Evolutionary conservation across 371 early-diverging fungal genomes (phyloP).

Genomic region (Chytridiales sp.): DNA sequence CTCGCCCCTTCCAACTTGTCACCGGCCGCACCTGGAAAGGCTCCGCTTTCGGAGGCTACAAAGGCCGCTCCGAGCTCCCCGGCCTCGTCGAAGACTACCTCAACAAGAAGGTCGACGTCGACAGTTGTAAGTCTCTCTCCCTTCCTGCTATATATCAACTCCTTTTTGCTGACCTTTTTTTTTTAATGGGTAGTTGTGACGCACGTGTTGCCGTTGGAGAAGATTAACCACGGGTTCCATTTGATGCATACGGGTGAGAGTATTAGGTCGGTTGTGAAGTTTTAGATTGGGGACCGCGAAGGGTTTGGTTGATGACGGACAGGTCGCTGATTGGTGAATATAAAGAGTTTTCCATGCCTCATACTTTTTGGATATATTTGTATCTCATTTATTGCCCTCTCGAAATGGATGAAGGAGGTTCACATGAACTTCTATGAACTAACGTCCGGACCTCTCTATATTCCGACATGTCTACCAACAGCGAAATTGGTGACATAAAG

Average conservation of each 20-base stretch:
- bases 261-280: conserved; percentile 29
- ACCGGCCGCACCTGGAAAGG: conserved; percentile 88
- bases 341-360: too few species aligned
- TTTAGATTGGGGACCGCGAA: conserved; percentile 18
- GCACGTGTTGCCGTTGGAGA: conserved; percentile 70
- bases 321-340: too few species aligned
- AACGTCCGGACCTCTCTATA: too few species aligned
- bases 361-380: too few species aligned
- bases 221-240: conserved; percentile 92
- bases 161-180: conserved; percentile 1
- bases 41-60: conserved; percentile 94
- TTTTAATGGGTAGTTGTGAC: conserved; percentile 61
- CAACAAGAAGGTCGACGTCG: conserved; percentile 81
- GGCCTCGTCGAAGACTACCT: conserved; percentile 83
- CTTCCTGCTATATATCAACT: background rate
- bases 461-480: too few species aligned
- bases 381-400: too few species aligned
- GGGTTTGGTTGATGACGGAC: too few species aligned
- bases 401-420: too few species aligned
- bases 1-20: conserved; percentile 93
- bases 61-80: conserved; percentile 90
- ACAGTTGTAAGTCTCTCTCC: conserved; percentile 45
- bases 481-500: too few species aligned
- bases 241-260: conserved; percentile 69
- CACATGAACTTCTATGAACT: too few species aligned